phyloP scores from a whole-genome alignment of 23 red algal genomes.

The Gracilaria domingensis region DNA sequence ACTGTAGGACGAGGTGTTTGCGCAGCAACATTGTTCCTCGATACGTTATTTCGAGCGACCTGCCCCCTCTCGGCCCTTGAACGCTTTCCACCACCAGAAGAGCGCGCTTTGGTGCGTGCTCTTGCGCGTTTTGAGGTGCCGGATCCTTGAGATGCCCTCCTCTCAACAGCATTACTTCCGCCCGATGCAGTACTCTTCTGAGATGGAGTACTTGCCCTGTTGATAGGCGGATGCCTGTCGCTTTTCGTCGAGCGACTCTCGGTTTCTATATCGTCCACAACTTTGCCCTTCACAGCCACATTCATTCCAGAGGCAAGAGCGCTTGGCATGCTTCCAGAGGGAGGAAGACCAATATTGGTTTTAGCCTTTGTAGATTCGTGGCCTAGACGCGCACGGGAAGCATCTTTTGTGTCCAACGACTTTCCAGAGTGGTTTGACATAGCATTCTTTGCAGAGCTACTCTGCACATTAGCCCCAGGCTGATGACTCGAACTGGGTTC shows the following conservation, averaged over 20 bases:
- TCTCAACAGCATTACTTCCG: constrained; percentile 60
- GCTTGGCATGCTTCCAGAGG: not conserved
- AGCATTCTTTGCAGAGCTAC: not conserved
- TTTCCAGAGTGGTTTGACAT: not conserved
- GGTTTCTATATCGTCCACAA: constrained; percentile 6
- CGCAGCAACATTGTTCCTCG: not conserved
- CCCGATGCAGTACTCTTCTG: constrained; percentile 68
- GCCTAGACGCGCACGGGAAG: not conserved
- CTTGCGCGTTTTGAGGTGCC: constrained; percentile 25
- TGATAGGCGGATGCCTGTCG: constrained; percentile 29
- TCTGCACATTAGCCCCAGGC: not conserved
- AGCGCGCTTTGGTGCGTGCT: constrained; percentile 36
- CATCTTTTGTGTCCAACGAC: not conserved
- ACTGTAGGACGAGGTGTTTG: constrained; percentile 23
- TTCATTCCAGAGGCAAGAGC: not conserved
- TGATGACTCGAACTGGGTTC: not conserved
- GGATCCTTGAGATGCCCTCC: constrained; percentile 23
- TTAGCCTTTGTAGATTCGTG: constrained; percentile 1
- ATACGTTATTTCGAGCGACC: not conserved
- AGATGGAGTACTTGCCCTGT: constrained; percentile 48
- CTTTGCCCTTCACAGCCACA: not conserved
- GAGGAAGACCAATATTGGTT: not conserved
- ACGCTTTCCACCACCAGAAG: constrained; percentile 23
- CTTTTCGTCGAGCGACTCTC: constrained; percentile 61
- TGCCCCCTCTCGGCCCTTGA: constrained; percentile 37